Base-by-base conservation (phyloP, 2,329 filamentous ascomycete genomes). In the Clonostachys byssicola region DNA sequence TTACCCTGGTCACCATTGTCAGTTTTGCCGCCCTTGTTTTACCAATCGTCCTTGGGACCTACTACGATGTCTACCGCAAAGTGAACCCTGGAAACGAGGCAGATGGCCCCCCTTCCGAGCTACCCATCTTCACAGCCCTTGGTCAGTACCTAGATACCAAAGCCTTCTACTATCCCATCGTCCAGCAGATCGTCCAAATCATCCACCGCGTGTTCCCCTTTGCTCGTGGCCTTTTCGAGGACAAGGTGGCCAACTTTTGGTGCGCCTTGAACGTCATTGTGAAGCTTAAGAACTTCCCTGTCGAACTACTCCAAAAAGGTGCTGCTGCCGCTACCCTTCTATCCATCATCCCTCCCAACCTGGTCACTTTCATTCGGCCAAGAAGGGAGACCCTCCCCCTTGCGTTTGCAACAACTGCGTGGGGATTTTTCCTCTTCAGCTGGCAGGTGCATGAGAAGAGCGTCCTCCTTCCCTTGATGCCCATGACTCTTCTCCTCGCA, bases 401-500 rank as follows among this genome's bases (percentile, higher is more conserved):
- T 35, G 89, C 89, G 0, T 81, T 97, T 49, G 86, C 92, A 2
- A 79, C 88, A 2, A 91, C 89, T 0, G 88, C 92, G 3, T 99
- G 94, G 94, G 92, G 88, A 0, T 99, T 99, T 74, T 99, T 97
- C 65, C 75, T 99, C 14, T 97, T 95, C 71, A 95, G 90, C 58
- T 99, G 95, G 64, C 94, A 99, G 63, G 95, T 99, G 1, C 94
- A 99, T 60, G 94, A 99, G 71, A 99, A 99, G 77, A 96, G 92
- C 54, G 90, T 96, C 0, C 75, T 99, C 6, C 79, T 99, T 3
- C 95, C 94, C 1, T 74, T 99, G 42, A 81, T 97, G 63, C 94
- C 94, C 0, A 96, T 95, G 88, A 97, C 92, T 0, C 69, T 96
- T 7, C 75, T 97, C 6, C 75, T 99, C 38, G 88, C 88, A 14